Evolutionary conservation across 768 basidiomycete genomes (phyloP).

Genomic region (Tephrocybe sp.): DNA sequence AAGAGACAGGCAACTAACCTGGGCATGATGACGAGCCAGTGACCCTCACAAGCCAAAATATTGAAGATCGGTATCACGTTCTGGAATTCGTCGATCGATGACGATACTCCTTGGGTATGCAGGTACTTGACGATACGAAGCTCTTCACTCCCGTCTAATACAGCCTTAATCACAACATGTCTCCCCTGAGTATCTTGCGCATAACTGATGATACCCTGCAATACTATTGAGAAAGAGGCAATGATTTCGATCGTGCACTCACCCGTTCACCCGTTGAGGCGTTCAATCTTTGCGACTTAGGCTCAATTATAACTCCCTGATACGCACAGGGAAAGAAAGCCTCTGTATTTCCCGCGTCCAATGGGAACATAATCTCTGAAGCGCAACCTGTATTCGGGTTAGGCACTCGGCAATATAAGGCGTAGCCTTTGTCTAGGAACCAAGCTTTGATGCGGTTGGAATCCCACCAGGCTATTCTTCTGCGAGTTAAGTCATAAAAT

Average conservation of each 20-base stretch:
- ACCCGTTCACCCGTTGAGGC: background rate
- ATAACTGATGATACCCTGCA: conserved; percentile 1
- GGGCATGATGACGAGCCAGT: conserved; percentile 30
- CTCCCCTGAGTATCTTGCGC: conserved; percentile 5
- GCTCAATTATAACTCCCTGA: background rate
- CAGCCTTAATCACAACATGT: conserved; percentile 13
- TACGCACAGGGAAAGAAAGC: conserved; percentile 1
- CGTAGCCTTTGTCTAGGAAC: conserved; percentile 1
- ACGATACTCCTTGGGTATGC: background rate
- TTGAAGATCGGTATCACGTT: conserved; percentile 24
- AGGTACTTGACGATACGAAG: conserved; percentile 1
- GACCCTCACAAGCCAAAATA: conserved; percentile 19
- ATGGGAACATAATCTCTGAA: background rate
- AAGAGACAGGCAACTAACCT: conserved; percentile 11
- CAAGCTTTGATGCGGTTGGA: background rate
- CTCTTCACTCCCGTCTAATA: conserved; percentile 3
- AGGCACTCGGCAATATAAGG: background rate
- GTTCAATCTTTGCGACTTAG: background rate
- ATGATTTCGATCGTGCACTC: background rate
- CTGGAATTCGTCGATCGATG: background rate
- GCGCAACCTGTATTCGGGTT: background rate
- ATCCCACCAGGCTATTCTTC: conserved; percentile 3
- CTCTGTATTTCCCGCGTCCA: background rate
- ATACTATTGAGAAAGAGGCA: background rate
- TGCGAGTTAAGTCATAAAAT: background rate